Conservation (phyloP, 169 alveolate species). For the Plasmodium gonderi region DNA sequence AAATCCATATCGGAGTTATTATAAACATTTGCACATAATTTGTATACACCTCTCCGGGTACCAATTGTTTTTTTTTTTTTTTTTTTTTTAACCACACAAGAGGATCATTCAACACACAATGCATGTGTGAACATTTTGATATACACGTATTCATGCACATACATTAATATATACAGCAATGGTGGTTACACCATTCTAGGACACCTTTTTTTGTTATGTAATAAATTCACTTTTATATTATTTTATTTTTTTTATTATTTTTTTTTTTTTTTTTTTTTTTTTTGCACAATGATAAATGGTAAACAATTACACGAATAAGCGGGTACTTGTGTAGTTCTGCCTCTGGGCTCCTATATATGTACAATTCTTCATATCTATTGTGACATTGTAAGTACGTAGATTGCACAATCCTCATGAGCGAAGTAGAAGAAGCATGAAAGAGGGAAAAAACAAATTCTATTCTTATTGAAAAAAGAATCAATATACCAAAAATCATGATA, state of each 20-base stretch:
- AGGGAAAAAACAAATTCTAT: neutral
- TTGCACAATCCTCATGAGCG: neutral
- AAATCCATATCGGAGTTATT: conserved; percentile 40
- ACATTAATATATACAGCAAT: neutral
- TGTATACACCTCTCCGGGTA: too few relatives aligned
- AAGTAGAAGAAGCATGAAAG: neutral
- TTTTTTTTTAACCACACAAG: too few relatives aligned
- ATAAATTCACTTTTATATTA: neutral
- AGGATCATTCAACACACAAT: neutral
- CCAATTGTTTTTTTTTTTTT: too few relatives aligned
- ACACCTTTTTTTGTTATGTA: neutral
- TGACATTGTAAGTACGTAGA: neutral
- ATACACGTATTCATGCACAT: neutral
- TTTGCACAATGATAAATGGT: neutral
- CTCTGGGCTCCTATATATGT: neutral
- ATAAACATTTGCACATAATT: too few relatives aligned
- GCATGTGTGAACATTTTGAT: too few relatives aligned
- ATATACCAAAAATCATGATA: neutral
- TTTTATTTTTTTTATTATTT: neutral
- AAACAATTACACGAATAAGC: neutral
- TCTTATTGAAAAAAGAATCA: too few relatives aligned
- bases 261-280: neutral
- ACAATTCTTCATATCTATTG: neutral
- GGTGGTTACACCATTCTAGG: neutral
- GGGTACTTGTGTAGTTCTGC: neutral